Evolutionary conservation across 163 green algal genomes (phyloP).

Genomic region (Chlamydomonas reinhardtii): DNA sequence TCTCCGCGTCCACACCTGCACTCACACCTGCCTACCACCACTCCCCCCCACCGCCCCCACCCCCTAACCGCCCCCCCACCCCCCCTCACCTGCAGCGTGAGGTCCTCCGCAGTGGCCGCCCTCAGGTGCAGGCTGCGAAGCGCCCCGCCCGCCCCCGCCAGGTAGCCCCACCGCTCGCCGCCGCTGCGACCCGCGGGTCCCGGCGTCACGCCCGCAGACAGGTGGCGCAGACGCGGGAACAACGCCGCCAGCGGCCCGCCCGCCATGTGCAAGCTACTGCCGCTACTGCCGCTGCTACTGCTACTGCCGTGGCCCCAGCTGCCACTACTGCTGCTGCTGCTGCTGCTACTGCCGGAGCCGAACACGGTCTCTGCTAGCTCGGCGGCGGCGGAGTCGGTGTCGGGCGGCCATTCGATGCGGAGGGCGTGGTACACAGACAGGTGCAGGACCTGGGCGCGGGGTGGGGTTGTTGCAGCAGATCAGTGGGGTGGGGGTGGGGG

Average conservation of each 20-base stretch:
- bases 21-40: no score
- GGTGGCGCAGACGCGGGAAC: constrained; percentile 21
- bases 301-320: background rate
- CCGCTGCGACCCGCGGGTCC: background rate
- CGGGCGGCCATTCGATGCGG: background rate
- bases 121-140: constrained; percentile 29
- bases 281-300: no score
- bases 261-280: no score
- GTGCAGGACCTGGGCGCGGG: constrained; percentile 15
- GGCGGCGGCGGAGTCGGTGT: background rate
- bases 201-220: constrained; percentile 9
- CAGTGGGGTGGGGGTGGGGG: background rate
- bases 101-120: constrained; percentile 33
- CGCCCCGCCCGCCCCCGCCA: constrained; percentile 10
- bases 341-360: background rate
- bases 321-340: background rate
- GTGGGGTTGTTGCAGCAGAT: background rate
- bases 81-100: constrained; percentile 25
- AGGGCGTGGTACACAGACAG: constrained; percentile 35
- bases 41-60: background rate
- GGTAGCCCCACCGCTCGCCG: constrained; percentile 16
- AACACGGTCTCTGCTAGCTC: background rate
- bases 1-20: no score
- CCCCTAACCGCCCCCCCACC: no score
- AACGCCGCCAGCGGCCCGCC: constrained; percentile 11